Evolutionary conservation across 2,329 filamentous ascomycete species (phyloP), one percentile per base, ranked within the genome.

Genomic region (Fusarium buharicum): DNA sequence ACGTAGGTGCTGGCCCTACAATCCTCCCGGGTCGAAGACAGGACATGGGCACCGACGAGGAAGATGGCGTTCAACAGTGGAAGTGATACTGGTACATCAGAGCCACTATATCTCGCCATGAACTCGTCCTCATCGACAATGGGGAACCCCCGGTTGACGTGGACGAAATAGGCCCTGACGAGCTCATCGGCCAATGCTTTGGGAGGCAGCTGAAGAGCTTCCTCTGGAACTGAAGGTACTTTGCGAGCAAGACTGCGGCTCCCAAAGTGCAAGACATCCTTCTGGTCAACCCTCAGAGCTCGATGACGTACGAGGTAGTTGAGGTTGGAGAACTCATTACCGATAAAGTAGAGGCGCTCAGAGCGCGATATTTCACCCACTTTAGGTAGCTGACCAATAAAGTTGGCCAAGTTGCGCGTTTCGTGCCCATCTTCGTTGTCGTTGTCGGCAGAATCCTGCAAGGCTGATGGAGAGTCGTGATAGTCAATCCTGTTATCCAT

Each of bases 291-390:
- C 37, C 70, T 62, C 12, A 68, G 57, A 11, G 73, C 71, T 55
- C 81, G 79, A 58, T 84, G 82, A 12, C 81, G 79, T 24, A 85
- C 78, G 37, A 85, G 72, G 61, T 84, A 84, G 50, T 82, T 82
- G 63, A 85, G 77, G 55, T 85, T 85, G 30, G 83, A 85, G 55
- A 83, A 78, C 59, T 84, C 82, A 51, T 82, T 81, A 7, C 83
- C 83, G 39, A 85, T 82, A 63, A 83, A 85, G 52, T 81, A 82
- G 11, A 82, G 78, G 20, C 82, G 78, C 14, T 81, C 79, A 4
- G 77, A 75, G 47, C 76, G 73, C 31, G 78, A 74, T n/a, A 84
- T 83, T 50, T 82, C 79, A 16, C 78, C 72, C 18, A 75, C 71
- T 28, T 76, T 75, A 20, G 77, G 72, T 17, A 80, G 78, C 38